Conservation (phyloP, 495 filamentous ascomycete species). For the Haplographium delicatum region DNA sequence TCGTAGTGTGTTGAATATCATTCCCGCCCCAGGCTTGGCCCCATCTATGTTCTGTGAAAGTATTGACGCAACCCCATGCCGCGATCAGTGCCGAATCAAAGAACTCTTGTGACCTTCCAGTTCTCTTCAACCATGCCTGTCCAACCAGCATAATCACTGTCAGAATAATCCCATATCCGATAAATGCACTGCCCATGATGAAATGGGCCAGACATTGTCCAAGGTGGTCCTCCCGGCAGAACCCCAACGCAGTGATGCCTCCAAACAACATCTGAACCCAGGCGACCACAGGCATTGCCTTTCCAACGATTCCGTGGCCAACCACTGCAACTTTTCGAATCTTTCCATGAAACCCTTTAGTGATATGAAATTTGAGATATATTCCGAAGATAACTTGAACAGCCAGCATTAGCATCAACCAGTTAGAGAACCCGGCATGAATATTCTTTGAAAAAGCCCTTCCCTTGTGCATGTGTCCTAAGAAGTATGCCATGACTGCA, state of each 20-base stretch:
- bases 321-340: conserved; percentile 68
- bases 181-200: conserved; percentile 97
- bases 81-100: conserved; percentile 91
- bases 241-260: conserved; percentile 89
- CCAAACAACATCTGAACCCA: conserved; percentile 98
- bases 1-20: conserved; percentile 93
- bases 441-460: conserved; percentile 81
- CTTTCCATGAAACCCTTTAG: conserved; percentile 72
- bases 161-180: conserved; percentile 84
- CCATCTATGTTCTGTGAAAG: conserved; percentile 97
- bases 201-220: conserved; percentile 96
- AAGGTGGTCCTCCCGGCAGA: conserved; percentile 84
- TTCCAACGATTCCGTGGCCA: conserved; percentile 77
- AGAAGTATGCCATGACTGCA: conserved; percentile 78
- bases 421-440: conserved; percentile 75
- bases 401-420: conserved; percentile 71
- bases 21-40: conserved; percentile 85
- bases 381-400: conserved; percentile 74
- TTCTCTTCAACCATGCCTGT: conserved; percentile 78
- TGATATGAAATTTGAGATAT: conserved; percentile 85
- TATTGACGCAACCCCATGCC: conserved; percentile 93
- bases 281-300: conserved; percentile 74
- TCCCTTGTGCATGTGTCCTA: conserved; percentile 86
- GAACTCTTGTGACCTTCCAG: conserved; percentile 91
- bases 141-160: conserved; percentile 84